These are phyloP conservation scores for Fraxinus dipetala DNA, from an alignment of 305 asterid genomes.

Conservation along the genomic window DNA sequence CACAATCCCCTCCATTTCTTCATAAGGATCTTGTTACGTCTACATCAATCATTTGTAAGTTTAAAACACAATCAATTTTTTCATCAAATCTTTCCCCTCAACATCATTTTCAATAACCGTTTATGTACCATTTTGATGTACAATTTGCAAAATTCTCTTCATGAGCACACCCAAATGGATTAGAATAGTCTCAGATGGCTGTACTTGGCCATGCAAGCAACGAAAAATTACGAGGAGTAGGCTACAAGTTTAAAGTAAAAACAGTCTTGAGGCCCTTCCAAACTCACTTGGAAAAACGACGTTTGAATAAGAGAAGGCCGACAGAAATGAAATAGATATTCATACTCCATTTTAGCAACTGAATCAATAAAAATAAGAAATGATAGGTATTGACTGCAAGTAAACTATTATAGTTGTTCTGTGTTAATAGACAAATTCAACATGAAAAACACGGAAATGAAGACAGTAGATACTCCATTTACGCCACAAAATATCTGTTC, in stretches of 20 bases:
- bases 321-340: background rate
- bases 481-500: no score
- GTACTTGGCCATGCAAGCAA: background rate
- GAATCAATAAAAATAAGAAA: background rate
- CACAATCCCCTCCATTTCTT: background rate
- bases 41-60: no score
- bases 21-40: background rate
- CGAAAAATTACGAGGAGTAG: background rate
- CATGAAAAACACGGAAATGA: background rate
- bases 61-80: no score
- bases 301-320: background rate
- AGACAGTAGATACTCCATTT: background rate
- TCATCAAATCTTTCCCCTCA: background rate
- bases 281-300: background rate
- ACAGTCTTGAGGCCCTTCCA: background rate
- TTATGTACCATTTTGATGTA: background rate
- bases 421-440: background rate
- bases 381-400: background rate
- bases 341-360: background rate
- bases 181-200: background rate
- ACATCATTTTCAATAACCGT: background rate
- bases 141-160: background rate
- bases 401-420: background rate
- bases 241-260: background rate
- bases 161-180: background rate